These are phyloP conservation scores for Scenedesmus sp. DNA, from an alignment of 163 green algal genomes.

Conservation along the genomic window DNA sequence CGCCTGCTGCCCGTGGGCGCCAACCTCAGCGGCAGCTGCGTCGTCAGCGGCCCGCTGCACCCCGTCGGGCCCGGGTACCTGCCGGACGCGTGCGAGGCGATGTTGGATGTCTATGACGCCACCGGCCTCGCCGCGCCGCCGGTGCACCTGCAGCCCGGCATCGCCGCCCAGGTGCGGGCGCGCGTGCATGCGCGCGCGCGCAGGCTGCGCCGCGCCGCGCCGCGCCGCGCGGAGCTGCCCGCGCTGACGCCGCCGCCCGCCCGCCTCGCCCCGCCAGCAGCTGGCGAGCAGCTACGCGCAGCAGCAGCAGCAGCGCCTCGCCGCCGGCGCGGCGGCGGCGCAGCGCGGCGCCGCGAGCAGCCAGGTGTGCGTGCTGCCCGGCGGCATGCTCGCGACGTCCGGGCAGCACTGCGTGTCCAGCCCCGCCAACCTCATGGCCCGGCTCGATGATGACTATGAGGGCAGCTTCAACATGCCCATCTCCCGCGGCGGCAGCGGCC, in stretches of 20 bases:
- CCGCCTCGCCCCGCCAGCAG: no score
- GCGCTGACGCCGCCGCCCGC: no score
- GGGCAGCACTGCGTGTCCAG: constrained; percentile 31
- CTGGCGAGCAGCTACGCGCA: no score
- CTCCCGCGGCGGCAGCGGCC: neutral
- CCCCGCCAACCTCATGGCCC: constrained; percentile 13
- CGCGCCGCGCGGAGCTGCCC: no score
- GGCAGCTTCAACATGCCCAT: constrained; percentile 39
- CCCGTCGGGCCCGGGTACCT: neutral
- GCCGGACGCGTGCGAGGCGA: constrained; percentile 33
- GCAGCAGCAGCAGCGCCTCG: no score
- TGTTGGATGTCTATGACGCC: constrained; percentile 22
- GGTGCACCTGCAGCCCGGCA: constrained; percentile 34
- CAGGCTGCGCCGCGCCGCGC: no score
- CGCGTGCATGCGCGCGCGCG: no score
- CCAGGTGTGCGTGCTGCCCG: constrained; percentile 32
- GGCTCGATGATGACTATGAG: constrained; percentile 23
- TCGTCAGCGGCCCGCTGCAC: neutral
- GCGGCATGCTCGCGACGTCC: neutral
- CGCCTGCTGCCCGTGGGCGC: constrained; percentile 35
- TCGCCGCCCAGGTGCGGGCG: constrained; percentile 23
- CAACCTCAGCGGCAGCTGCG: neutral
- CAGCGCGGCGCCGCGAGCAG: no score
- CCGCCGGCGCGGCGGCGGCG: no score
- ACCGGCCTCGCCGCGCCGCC: constrained; percentile 9